Evolutionary conservation across 805 yeast genomes (phyloP), one percentile per base, ranked within the genome.

Genomic region (Teunomyces panamensis): DNA sequence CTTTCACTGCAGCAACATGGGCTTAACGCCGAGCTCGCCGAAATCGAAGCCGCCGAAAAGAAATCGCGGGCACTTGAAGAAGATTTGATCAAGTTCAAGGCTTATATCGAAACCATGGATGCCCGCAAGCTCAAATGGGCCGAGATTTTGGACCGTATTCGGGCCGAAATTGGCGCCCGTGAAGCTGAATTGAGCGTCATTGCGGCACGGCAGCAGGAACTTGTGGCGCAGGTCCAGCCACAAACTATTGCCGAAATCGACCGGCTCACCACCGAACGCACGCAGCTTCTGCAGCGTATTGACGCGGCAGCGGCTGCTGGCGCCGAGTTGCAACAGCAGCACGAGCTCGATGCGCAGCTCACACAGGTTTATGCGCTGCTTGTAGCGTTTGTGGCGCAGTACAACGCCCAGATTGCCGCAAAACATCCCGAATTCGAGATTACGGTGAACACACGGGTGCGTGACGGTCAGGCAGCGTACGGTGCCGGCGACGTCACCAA

Each of bases 21-120:
- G 20, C 55, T 82, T 1, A 61, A 72, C 34, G 65, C 66, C 4
- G 79, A 80, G 51, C 68, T 75, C 43, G 74, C 75, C 20, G 66
- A 71, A 14, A 67, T 83, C 30, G 77, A 75, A 42, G 68, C 75
- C 17, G 78, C 84, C 20, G 76, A 77, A 48, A 79, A 78, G 57
- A 83, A 84, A 59, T 59, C 81, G 4, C 73, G 72, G 50, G 87
- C 89, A 1, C 68, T 89, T 47, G 86, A 84, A 53, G 79, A 80
- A 51, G 96, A 89, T 63, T 72, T 85, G 37, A 69, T 71, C 39
- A 85, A 86, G 63, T 86, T 88, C 57, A 77, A 79, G 56, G 84
- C 82, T n/a, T 88, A 85, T 59, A 81, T 87, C 45, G 80, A 80
- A 39, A 74, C 80, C 6, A 83, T 87, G 80, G 79, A 82, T 55